These are phyloP conservation scores for Amyloporia xantha DNA, from an alignment of 768 basidiomycete genomes.

Conservation along the genomic window DNA sequence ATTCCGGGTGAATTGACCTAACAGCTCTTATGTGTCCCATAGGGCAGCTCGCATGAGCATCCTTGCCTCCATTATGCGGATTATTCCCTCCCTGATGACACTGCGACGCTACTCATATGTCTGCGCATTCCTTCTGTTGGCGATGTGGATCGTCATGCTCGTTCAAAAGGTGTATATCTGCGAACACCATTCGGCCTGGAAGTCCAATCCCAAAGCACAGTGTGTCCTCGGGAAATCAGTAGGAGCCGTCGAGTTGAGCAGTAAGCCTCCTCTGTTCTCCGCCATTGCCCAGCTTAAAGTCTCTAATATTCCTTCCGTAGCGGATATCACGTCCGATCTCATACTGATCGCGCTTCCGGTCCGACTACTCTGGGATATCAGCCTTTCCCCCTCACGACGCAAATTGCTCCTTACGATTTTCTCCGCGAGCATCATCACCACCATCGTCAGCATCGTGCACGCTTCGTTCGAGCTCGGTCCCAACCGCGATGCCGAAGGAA, in stretches of 20 bases:
- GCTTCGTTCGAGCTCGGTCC: constrained; percentile 10
- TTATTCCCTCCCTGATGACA: constrained; percentile 12
- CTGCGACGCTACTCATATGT: constrained; percentile 6
- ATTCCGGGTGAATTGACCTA: not conserved
- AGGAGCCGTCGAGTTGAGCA: constrained; percentile 10
- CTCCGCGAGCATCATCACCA: constrained; percentile 13
- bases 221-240: constrained; percentile 13
- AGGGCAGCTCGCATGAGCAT: constrained; percentile 15
- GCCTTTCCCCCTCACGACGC: constrained; percentile 1
- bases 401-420: constrained; percentile 12
- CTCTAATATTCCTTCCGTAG: not conserved
- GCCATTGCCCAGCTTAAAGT: not conserved
- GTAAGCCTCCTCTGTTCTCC: constrained; percentile 2
- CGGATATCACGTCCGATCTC: constrained; percentile 13
- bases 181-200: constrained; percentile 11
- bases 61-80: constrained; percentile 12
- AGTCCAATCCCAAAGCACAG: constrained; percentile 7
- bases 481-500: constrained; percentile 10
- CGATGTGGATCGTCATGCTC: constrained; percentile 12
- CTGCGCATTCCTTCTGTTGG: constrained; percentile 5
- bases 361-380: constrained; percentile 10
- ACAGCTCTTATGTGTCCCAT: not conserved
- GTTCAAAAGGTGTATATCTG: constrained; percentile 11
- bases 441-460: constrained; percentile 13
- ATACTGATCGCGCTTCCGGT: constrained; percentile 10